Evolutionary conservation across 306 rosid species (phyloP).

Genomic region (Inga oerstediana): DNA sequence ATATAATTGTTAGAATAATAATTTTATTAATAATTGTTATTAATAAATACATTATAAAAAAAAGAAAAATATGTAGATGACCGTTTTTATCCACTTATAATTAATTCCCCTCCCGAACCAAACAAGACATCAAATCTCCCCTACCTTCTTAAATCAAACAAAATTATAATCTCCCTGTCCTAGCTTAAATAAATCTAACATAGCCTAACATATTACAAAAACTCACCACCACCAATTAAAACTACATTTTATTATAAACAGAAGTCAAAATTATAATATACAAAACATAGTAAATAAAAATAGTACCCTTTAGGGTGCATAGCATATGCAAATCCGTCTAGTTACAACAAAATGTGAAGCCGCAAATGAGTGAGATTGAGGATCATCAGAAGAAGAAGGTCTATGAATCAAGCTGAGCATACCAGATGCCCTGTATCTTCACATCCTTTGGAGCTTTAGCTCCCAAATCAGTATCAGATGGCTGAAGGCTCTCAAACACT

Average conservation of each 20-base stretch:
- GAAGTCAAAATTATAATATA: conserved; percentile 46
- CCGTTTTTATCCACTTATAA: no score
- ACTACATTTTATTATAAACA: conserved; percentile 27
- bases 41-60: no score
- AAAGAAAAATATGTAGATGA: no score
- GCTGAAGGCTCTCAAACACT: conserved; percentile 75
- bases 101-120: no score
- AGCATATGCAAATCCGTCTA: conserved; percentile 29
- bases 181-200: no score
- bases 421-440: conserved; percentile 93
- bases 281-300: conserved; percentile 30
- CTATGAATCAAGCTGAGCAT: conserved; percentile 93
- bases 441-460: conserved; percentile 95
- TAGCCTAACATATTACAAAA: no score
- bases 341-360: conserved; percentile 49
- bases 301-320: conserved; percentile 35
- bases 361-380: neutral
- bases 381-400: neutral
- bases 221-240: neutral
- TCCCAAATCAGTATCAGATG: conserved; percentile 91
- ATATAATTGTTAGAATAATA: no score
- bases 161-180: no score
- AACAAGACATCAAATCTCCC: no score
- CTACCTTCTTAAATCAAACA: no score
- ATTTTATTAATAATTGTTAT: no score